phyloP scores from a whole-genome alignment of 768 basidiomycete species.

The Tylopilus felleus region DNA sequence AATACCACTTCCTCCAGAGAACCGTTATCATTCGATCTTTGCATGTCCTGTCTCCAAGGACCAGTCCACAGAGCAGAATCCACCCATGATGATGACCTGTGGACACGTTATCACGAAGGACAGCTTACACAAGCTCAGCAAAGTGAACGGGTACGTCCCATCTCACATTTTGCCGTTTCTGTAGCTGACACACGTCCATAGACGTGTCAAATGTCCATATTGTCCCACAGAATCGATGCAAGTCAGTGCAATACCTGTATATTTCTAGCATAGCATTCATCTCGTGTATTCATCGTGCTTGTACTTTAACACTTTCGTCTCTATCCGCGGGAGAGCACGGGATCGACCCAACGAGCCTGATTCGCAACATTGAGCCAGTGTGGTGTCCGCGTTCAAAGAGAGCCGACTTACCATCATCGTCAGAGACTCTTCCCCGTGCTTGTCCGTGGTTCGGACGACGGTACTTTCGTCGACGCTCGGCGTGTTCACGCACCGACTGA shows the following conservation, averaged over 20 bases:
- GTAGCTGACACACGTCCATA: conserved; percentile 28
- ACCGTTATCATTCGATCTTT: conserved; percentile 95
- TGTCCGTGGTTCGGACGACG: conserved; percentile 41
- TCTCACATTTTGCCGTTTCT: not conserved
- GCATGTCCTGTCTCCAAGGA: conserved; percentile 98
- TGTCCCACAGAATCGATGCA: conserved; percentile 79
- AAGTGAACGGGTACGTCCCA: conserved; percentile 71
- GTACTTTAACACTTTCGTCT: conserved; percentile 6
- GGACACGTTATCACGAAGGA: conserved; percentile 95
- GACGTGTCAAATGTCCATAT: conserved; percentile 95
- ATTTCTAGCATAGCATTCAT: conserved; percentile 45
- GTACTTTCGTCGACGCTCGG: conserved; percentile 56
- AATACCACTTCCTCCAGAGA: conserved; percentile 80
- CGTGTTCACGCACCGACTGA: conserved; percentile 58
- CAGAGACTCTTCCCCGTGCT: conserved; percentile 54
- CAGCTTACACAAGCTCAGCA: conserved; percentile 85
- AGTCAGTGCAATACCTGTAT: conserved; percentile 54
- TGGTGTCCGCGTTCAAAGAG: not conserved
- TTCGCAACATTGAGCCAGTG: not conserved
- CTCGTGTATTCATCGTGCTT: conserved; percentile 5
- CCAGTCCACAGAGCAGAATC: conserved; percentile 88
- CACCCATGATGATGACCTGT: conserved; percentile 96
- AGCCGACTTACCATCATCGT: conserved; percentile 45
- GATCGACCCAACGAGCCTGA: conserved; percentile 30
- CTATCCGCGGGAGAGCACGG: conserved; percentile 2